A percentile compares a stretch with the other conserved stretches of the same genome.
Evolutionary conservation across 768 basidiomycete genomes (phyloP).

Genomic region (Suillus paluster): DNA sequence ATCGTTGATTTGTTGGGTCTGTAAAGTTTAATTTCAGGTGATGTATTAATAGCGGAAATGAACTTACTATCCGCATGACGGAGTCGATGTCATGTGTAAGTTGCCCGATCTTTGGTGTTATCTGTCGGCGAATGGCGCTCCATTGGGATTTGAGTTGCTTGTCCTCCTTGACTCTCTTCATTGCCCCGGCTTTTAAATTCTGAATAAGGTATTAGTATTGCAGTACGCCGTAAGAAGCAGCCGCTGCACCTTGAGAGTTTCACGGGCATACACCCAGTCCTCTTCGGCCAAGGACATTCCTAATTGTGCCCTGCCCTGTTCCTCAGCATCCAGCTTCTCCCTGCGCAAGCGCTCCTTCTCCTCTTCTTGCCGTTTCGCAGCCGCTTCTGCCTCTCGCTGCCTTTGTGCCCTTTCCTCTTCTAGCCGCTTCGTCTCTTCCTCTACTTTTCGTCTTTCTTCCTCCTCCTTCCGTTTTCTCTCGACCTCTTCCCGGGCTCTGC

Average conservation of each 20-base stretch:
- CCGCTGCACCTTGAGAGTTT: conserved; percentile 53
- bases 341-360: conserved; percentile 40
- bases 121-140: conserved; percentile 71
- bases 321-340: conserved; percentile 42
- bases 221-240: conserved; percentile 15
- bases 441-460: conserved; percentile 47
- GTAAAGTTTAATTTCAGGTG: conserved; percentile 16
- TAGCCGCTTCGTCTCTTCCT: conserved; percentile 45
- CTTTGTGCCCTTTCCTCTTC: conserved; percentile 47
- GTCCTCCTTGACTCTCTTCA: conserved; percentile 66
- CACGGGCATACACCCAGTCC: conserved; percentile 67
- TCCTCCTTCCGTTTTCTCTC: conserved; percentile 53
- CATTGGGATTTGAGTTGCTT: conserved; percentile 60
- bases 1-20: conserved; percentile 49
- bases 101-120: conserved; percentile 88
- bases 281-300: conserved; percentile 60
- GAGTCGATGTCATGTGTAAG: conserved; percentile 70
- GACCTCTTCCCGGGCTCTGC: conserved; percentile 51
- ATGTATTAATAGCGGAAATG: conserved; percentile 12
- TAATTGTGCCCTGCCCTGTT: conserved; percentile 44
- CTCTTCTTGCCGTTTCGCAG: conserved; percentile 35
- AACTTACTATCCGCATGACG: conserved; percentile 67
- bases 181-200: conserved; percentile 65
- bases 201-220: conserved; percentile 37
- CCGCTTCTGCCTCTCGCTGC: conserved; percentile 37